These are phyloP conservation scores for Aspergillus sp. DNA, from an alignment of 2,329 filamentous ascomycete species.

Conservation along the genomic window DNA sequence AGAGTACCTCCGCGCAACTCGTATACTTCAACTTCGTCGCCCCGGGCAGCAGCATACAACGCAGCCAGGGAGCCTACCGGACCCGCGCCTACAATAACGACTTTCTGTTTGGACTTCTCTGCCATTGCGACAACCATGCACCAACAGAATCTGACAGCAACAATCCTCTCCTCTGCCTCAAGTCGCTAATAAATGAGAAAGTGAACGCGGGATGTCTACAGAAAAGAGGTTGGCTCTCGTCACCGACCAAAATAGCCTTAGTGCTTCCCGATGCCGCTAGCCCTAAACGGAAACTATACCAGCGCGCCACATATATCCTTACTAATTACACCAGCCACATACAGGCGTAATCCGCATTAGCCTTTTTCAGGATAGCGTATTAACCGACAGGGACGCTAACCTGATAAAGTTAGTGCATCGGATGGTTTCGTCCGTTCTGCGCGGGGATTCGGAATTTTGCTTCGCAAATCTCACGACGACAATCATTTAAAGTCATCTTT, in stretches of 20 bases:
- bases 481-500: background rate
- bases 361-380: background rate
- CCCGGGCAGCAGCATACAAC: conserved; percentile 82
- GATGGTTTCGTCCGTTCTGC: background rate
- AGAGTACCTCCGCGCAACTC: conserved; percentile 76
- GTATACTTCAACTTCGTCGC: conserved; percentile 87
- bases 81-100: conserved; percentile 81
- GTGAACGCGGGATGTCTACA: too few relatives aligned
- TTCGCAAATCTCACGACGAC: background rate
- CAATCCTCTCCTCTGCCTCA: too few relatives aligned
- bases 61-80: conserved; percentile 89
- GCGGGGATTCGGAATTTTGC: background rate
- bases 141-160: background rate
- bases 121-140: background rate
- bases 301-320: background rate
- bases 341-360: background rate
- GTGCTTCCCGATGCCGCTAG: too few relatives aligned
- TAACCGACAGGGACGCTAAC: background rate
- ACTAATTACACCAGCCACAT: background rate
- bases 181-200: too few relatives aligned
- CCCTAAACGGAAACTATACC: too few relatives aligned
- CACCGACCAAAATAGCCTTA: too few relatives aligned
- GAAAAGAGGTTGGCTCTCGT: too few relatives aligned
- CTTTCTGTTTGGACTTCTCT: conserved; percentile 49
- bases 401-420: background rate